phyloP scores from a whole-genome alignment of 441 rosid genomes.

The Macaranga tanarius region DNA sequence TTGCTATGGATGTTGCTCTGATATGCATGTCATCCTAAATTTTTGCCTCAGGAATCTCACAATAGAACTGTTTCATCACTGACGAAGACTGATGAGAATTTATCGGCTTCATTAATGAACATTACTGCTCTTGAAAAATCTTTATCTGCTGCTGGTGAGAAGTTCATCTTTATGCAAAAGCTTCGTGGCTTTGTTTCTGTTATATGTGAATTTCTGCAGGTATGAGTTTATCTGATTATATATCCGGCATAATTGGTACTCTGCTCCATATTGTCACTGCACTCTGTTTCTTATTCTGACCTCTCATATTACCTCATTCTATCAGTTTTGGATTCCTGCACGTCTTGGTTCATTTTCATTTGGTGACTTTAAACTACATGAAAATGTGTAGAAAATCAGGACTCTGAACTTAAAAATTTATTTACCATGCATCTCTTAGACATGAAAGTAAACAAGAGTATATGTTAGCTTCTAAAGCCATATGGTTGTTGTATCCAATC shows the following conservation, averaged over 20 bases:
- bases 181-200: slow-evolving; percentile 92
- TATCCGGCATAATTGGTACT: slow-evolving; percentile 17
- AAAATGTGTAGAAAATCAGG: neutral
- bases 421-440: slow-evolving; percentile 4
- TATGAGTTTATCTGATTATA: slow-evolving; percentile 46
- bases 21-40: neutral
- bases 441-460: neutral
- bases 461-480: neutral
- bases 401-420: neutral
- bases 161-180: slow-evolving; percentile 98
- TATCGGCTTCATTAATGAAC: slow-evolving; percentile 75
- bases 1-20: neutral
- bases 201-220: slow-evolving; percentile 97
- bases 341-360: neutral
- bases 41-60: slow-evolving; percentile 69
- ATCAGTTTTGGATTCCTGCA: neutral
- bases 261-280: neutral
- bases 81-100: slow-evolving; percentile 74
- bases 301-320: neutral
- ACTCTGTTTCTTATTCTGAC: no score
- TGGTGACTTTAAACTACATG: neutral
- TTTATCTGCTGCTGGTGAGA: slow-evolving; percentile 86
- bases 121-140: slow-evolving; percentile 74
- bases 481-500: neutral
- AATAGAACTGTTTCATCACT: slow-evolving; percentile 59